Evolutionary conservation across 1,284 basidiomycete genomes (phyloP).

Genomic region (Microbotryum saponariae): DNA sequence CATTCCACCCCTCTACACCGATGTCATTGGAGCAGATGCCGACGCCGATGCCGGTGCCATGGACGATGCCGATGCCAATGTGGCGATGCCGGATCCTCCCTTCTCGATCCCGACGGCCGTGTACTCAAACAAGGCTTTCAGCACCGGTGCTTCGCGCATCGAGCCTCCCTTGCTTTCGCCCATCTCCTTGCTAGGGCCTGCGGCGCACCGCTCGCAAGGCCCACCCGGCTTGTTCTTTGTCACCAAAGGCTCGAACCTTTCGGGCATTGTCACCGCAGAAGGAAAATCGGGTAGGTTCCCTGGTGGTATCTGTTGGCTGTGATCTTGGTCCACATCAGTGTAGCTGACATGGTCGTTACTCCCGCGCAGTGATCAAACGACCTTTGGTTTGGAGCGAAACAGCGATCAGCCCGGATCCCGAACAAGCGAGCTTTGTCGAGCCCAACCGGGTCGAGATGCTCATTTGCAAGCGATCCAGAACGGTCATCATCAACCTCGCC

Average conservation of each 20-base stretch:
- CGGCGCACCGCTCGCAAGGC: constrained; percentile 58
- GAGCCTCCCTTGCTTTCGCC: constrained; percentile 60
- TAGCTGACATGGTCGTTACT: neutral
- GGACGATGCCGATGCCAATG: neutral
- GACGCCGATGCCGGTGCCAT: no score
- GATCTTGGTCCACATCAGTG: neutral
- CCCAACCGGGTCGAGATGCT: constrained; percentile 18
- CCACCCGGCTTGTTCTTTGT: constrained; percentile 79
- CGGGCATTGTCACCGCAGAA: constrained; percentile 70
- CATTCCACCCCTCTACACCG: constrained; percentile 74
- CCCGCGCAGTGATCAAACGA: constrained; percentile 31
- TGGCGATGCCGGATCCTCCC: neutral
- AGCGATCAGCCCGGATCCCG: neutral
- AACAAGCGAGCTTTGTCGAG: neutral
- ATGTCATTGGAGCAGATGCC: constrained; percentile 50
- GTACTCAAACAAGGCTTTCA: constrained; percentile 12
- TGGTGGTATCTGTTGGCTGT: no score
- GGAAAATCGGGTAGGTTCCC: constrained; percentile 52
- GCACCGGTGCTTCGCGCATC: constrained; percentile 17
- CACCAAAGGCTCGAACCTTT: constrained; percentile 72
- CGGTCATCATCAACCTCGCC: constrained; percentile 12
- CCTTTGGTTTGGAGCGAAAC: constrained; percentile 26
- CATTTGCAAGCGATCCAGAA: constrained; percentile 13
- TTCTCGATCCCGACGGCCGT: constrained; percentile 1
- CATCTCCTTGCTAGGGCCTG: constrained; percentile 69